These are phyloP conservation scores for Aspergillus ochraceus DNA, from an alignment of 2,329 filamentous ascomycete genomes.

Conservation along the genomic window DNA sequence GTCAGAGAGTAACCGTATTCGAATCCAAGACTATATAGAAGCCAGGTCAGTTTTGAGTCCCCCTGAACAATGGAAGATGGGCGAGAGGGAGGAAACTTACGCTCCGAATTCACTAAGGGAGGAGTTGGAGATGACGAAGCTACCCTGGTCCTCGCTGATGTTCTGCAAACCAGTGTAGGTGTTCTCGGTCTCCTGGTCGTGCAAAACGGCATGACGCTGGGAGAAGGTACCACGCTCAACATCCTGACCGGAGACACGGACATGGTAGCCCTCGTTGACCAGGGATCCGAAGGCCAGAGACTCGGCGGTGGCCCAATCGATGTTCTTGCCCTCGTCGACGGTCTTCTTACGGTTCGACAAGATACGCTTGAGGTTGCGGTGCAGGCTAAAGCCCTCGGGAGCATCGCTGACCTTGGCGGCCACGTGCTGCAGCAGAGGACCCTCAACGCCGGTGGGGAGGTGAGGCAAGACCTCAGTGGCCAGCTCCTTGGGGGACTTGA, in stretches of 20 bases:
- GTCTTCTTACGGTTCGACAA: conserved; percentile 86
- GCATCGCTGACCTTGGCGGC: conserved; percentile 74
- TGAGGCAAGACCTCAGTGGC: conserved; percentile 93
- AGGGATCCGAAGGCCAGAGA: conserved; percentile 91
- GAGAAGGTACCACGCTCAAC: conserved; percentile 99
- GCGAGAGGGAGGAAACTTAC: conserved; percentile 39
- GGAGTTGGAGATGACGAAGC: conserved; percentile 96
- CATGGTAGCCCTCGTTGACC: conserved; percentile 90
- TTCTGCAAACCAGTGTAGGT: conserved; percentile 93
- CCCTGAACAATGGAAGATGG: background rate
- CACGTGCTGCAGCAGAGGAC: conserved; percentile 74
- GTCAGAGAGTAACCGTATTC: conserved; percentile 98
- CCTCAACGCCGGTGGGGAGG: conserved; percentile 77
- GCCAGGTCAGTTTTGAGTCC: conserved; percentile 49
- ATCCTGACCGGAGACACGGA: conserved; percentile 96
- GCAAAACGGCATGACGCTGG: conserved; percentile 93
- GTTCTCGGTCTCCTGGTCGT: conserved; percentile 92
- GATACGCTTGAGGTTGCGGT: conserved; percentile 97
- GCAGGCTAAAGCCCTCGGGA: conserved; percentile 83
- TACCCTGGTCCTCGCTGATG: conserved; percentile 85
- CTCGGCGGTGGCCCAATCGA: conserved; percentile 97
- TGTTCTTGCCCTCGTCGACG: conserved; percentile 85
- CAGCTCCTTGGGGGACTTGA: conserved; percentile 98
- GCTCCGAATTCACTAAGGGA: conserved; percentile 73
- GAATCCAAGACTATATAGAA: conserved; percentile 75